phyloP scores from a whole-genome alignment of 129 eudicot genomes.

The Flaveria ramosissima region DNA sequence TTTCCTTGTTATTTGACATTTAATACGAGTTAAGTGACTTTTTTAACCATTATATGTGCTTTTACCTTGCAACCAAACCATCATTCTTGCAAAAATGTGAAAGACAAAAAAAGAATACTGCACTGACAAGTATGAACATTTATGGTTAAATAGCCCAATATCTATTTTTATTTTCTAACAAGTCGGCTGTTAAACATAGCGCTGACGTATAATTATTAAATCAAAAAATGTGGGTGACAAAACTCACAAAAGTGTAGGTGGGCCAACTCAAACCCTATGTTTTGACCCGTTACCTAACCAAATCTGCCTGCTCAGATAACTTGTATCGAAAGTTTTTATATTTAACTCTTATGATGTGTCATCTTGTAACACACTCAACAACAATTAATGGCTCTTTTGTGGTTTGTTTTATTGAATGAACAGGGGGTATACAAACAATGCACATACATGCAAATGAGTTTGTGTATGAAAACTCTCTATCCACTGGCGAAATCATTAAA shows the following conservation, averaged over 20 bases:
- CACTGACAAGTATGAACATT: not conserved
- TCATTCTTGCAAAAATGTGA: not conserved
- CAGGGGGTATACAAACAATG: slow-evolving; percentile 65
- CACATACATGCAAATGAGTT: slow-evolving; percentile 83
- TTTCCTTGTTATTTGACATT: slow-evolving; percentile 5
- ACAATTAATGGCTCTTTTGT: not conserved
- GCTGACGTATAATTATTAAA: not conserved
- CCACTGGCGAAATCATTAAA: slow-evolving; percentile 71
- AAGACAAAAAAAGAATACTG: not conserved
- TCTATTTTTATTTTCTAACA: not conserved
- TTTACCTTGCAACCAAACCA: not conserved
- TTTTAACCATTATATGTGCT: not conserved
- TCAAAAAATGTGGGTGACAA: not conserved
- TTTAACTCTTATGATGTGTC: not conserved
- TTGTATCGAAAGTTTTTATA: not conserved
- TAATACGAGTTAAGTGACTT: not conserved
- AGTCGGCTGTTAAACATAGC: not conserved
- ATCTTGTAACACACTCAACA: too few species aligned
- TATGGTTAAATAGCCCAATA: not conserved
- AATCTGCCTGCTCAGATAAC: not conserved
- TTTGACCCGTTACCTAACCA: not conserved
- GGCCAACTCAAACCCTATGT: not conserved
- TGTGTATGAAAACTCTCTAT: slow-evolving; percentile 50
- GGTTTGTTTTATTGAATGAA: slow-evolving; percentile 19
- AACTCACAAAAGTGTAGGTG: slow-evolving; percentile 2